Evolutionary conservation across 805 yeast species (phyloP).

Genomic region (Candida fluviatilis): DNA sequence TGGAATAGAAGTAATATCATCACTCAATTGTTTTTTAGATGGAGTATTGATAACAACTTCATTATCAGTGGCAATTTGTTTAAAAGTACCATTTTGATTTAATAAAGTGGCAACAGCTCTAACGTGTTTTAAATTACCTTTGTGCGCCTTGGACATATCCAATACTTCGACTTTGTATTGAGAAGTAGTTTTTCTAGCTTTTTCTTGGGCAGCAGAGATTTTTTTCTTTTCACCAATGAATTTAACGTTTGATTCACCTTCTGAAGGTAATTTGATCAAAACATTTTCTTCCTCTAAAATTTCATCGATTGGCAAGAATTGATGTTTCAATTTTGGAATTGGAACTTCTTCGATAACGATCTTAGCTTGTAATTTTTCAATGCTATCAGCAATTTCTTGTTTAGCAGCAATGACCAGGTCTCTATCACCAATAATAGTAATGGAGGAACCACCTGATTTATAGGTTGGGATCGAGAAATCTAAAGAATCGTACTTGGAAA

Average conservation of each 20-base stretch:
- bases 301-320: conserved; percentile 55
- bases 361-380: conserved; percentile 41
- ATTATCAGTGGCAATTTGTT: conserved; percentile 32
- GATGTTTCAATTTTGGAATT: conserved; percentile 68
- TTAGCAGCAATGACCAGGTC: conserved; percentile 57
- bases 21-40: conserved; percentile 32
- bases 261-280: conserved; percentile 49
- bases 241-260: conserved; percentile 46
- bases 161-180: conserved; percentile 60
- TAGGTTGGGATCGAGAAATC: conserved; percentile 34
- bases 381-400: conserved; percentile 41
- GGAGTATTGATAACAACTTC: conserved; percentile 40
- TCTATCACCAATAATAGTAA: conserved; percentile 68
- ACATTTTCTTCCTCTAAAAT: conserved; percentile 55
- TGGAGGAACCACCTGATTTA: conserved; percentile 30
- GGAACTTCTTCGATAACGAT: conserved; percentile 52
- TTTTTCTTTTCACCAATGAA: conserved; percentile 59
- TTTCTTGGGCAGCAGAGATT: conserved; percentile 57
- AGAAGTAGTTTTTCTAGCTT: conserved; percentile 58
- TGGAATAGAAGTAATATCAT: conserved; percentile 40
- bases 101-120: conserved; percentile 68
- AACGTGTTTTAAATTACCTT: conserved; percentile 74
- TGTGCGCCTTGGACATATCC: conserved; percentile 87
- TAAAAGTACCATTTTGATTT: conserved; percentile 45
- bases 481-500: conserved; percentile 19